Base-by-base conservation (phyloP, 345 rosid species). In the Syzygium jambos region DNA sequence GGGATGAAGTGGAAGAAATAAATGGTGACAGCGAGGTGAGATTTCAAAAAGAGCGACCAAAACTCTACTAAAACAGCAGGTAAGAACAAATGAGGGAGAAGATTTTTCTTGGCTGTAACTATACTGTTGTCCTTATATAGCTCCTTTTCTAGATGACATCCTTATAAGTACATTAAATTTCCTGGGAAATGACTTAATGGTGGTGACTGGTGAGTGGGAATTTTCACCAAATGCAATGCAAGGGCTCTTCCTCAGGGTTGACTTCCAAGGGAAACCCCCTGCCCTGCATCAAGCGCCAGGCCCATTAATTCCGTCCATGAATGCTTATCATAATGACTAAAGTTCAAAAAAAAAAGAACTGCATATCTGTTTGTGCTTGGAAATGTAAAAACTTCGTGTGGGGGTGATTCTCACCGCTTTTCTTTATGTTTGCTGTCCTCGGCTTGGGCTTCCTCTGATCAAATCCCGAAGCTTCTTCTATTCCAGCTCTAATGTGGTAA, bases 221-320 rank as follows among this genome's bases (percentile, higher is more conserved):
- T 41, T 86, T 84, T 88, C 87, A 86, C 85, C 90, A 73, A 89
- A 85, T 43, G 86, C 87, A 84, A 46, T 68, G 14, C 80, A 34
- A 9, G 80, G 49, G 80, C 27, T 51, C 34, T 52, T 85, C 21
- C 86, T 83, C 38, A 23, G 68, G 88, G 90, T 90, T 92, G 93
- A 90, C 94, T 87, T 89, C 34, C 53, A 73, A 87, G 73, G 63
- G 63, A 54, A 29, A 46, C 85, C 52, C 83, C 59, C 25, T 10
- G 46, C 82, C 21, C 82, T 29, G 89, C 92, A 86, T 90, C 89
- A 87, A 52, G 22, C 51, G 87, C 90, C 85, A 89, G n/a, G 89
- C 51, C 52, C 89, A 86, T 88, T 87, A 46, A 83, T 86, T 89
- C 86, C 38, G 29, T 53, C 55, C 87, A 63, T 19, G 54, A 9